Conservation (phyloP, 306 rosid species). For the Vigna hirtella region DNA sequence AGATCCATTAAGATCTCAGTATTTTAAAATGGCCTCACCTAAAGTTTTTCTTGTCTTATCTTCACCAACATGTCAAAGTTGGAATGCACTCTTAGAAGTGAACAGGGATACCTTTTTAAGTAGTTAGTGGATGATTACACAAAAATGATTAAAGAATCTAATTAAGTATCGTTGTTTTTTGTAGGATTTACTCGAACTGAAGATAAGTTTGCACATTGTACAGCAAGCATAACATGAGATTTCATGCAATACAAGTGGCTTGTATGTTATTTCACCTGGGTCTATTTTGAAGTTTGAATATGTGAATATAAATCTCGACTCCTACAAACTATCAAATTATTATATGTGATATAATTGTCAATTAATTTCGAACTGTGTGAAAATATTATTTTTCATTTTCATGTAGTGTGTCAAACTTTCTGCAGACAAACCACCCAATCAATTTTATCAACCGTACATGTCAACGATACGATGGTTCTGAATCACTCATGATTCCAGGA, state of each 20-base stretch:
- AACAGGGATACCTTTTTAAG: not conserved
- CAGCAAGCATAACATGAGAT: not conserved
- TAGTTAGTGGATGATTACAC: not conserved
- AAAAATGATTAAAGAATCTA: constrained; percentile 35
- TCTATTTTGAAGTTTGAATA: not conserved
- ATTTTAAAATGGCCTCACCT: not conserved
- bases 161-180: not conserved
- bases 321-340: too few species aligned
- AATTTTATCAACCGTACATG: constrained; percentile 5
- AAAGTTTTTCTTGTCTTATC: constrained; percentile 8
- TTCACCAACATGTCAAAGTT: constrained; percentile 2
- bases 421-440: constrained; percentile 4
- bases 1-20: not conserved
- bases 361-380: too few species aligned
- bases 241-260: not conserved
- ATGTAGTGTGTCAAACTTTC: not conserved
- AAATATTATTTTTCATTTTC: too few species aligned
- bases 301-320: not conserved
- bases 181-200: not conserved
- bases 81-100: not conserved
- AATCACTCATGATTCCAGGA: constrained; percentile 13
- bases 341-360: too few species aligned
- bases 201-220: constrained; percentile 13
- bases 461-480: not conserved
- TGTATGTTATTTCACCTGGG: not conserved